A percentile compares a stretch with the other conserved stretches of the same genome.
These are phyloP conservation scores for Citrus medica DNA, from an alignment of 345 rosid genomes.

Conservation along the genomic window DNA sequence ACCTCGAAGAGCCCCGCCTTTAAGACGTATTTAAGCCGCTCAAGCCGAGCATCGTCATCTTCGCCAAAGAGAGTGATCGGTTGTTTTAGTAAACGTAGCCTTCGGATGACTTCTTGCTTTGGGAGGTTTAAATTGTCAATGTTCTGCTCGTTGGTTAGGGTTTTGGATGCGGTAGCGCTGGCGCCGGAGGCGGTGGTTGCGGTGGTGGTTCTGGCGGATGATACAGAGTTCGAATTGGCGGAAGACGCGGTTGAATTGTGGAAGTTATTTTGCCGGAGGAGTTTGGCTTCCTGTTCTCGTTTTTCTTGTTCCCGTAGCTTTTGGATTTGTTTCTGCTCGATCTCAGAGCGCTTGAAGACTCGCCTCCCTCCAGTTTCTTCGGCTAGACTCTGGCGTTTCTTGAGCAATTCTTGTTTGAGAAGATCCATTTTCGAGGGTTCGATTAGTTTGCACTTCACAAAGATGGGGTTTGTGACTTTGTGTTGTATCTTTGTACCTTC, in stretches of 20 bases:
- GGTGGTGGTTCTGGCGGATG: slow-evolving; percentile 29
- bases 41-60: slow-evolving; percentile 81
- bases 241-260: slow-evolving; percentile 23
- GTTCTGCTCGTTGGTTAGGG: slow-evolving; percentile 74
- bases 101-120: slow-evolving; percentile 84
- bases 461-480: not conserved
- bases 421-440: slow-evolving; percentile 56
- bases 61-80: slow-evolving; percentile 96
- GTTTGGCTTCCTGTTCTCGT: slow-evolving; percentile 80
- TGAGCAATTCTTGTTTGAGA: slow-evolving; percentile 66
- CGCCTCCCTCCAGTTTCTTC: slow-evolving; percentile 81
- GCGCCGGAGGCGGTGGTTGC: slow-evolving; percentile 35
- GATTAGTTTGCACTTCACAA: not conserved
- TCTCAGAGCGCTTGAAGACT: slow-evolving; percentile 82
- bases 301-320: slow-evolving; percentile 90
- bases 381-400: slow-evolving; percentile 66
- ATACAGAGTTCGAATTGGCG: slow-evolving; percentile 24
- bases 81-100: slow-evolving; percentile 85
- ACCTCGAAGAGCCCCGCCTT: slow-evolving; percentile 89
- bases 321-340: slow-evolving; percentile 81
- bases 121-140: slow-evolving; percentile 80
- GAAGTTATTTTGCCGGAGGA: slow-evolving; percentile 44
- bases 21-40: slow-evolving; percentile 73
- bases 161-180: slow-evolving; percentile 47
- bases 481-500: not conserved